Evolutionary conservation across 1,139 yeast species (phyloP).

Genomic region (Ogataea hybrid): DNA sequence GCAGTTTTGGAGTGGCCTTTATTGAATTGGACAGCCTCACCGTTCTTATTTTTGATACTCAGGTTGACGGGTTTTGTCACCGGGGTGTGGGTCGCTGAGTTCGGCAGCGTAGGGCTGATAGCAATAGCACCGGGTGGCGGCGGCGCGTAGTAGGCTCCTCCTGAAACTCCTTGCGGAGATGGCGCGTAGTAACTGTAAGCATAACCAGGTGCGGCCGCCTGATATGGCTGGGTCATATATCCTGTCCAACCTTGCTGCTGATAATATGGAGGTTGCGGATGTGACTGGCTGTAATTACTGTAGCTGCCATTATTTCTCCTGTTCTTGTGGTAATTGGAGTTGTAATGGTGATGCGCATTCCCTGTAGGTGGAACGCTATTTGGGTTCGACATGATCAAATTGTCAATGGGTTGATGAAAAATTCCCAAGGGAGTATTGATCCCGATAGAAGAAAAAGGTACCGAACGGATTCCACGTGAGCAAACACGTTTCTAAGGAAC

Average conservation of each 20-base stretch:
- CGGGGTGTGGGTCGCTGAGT: constrained; percentile 17
- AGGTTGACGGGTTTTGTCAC: constrained; percentile 20
- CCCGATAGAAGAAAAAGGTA: constrained; percentile 3
- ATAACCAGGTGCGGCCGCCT: constrained; percentile 18
- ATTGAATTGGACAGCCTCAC: constrained; percentile 26
- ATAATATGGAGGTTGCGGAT: constrained; percentile 15
- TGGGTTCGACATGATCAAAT: constrained; percentile 16
- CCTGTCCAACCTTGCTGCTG: constrained; percentile 20
- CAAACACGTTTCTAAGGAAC: constrained; percentile 12
- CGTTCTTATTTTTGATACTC: constrained; percentile 28
- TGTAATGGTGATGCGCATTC: constrained; percentile 19
- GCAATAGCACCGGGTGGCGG: constrained; percentile 17
- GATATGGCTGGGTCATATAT: constrained; percentile 20
- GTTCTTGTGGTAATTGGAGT: constrained; percentile 18
- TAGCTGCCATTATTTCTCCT: constrained; percentile 19
- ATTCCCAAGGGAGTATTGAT: constrained; percentile 5
- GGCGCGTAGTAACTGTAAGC: constrained; percentile 18
- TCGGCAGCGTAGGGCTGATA: constrained; percentile 18
- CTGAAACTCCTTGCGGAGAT: constrained; percentile 19
- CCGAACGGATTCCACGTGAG: constrained; percentile 9
- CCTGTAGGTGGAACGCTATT: constrained; percentile 14
- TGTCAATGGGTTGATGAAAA: constrained; percentile 3
- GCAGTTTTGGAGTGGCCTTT: constrained; percentile 25
- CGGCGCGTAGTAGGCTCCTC: constrained; percentile 17
- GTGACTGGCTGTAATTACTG: constrained; percentile 17